Conservation (phyloP, 2,329 filamentous ascomycete species). For the Aureobasidium vineae region DNA sequence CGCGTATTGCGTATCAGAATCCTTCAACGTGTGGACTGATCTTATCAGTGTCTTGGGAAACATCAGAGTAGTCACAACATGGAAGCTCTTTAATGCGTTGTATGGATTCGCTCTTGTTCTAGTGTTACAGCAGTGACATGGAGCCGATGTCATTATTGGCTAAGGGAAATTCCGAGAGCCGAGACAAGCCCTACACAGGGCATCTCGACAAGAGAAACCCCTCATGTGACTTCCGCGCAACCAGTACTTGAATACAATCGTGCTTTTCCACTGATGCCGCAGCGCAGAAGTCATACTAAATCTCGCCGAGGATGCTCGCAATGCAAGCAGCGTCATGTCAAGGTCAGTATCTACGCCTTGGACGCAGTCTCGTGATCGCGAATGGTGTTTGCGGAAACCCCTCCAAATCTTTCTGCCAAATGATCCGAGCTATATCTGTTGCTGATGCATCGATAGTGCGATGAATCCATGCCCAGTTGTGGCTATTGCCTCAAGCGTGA, state of each 20-base stretch:
- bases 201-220: neutral
- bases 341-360: slow-evolving; percentile 18
- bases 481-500: slow-evolving; percentile 24
- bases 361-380: neutral
- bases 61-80: neutral
- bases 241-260: neutral
- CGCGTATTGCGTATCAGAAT: too few relatives aligned
- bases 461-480: slow-evolving; percentile 25
- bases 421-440: too few relatives aligned
- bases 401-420: too few relatives aligned
- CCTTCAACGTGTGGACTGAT: too few relatives aligned
- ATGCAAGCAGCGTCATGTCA: slow-evolving; percentile 29
- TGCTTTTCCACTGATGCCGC: neutral
- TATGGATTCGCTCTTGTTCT: neutral
- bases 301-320: slow-evolving; percentile 28
- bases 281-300: slow-evolving; percentile 25
- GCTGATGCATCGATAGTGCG: slow-evolving; percentile 19
- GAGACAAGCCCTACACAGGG: neutral
- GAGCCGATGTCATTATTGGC: neutral
- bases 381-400: neutral
- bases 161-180: neutral
- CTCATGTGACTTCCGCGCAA: neutral
- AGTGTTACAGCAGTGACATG: neutral
- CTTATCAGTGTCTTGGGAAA: too few relatives aligned
- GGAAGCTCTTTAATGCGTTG: too few relatives aligned